Conservation (phyloP, 306 rosid species). For the Cucumis melo region DNA sequence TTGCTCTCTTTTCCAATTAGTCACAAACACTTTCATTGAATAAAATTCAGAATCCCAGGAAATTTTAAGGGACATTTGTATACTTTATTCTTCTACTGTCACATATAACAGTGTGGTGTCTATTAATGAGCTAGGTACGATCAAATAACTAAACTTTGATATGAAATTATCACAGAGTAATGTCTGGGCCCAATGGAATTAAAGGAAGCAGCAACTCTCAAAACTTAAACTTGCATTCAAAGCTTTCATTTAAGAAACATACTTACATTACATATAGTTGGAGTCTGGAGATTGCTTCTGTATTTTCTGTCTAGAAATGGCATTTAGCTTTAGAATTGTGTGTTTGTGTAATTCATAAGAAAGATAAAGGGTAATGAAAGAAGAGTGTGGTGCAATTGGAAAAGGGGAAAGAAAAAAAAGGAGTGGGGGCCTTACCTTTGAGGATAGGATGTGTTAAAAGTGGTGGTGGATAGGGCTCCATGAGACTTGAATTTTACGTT, state of each 20-base stretch:
- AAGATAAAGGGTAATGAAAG: neutral
- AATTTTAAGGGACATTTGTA: neutral
- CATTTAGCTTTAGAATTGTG: neutral
- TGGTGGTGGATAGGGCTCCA: conserved; percentile 16
- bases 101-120: neutral
- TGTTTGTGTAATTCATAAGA: conserved; percentile 2
- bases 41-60: neutral
- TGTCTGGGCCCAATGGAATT: neutral
- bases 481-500: conserved; percentile 48
- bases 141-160: neutral
- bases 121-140: neutral
- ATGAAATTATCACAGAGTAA: neutral
- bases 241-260: neutral
- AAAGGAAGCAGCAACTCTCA: neutral
- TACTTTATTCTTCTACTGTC: neutral
- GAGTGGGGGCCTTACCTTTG: neutral
- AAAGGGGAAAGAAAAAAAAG: neutral
- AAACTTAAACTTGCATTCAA: neutral
- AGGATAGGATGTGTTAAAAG: neutral
- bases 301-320: neutral
- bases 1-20: neutral
- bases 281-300: neutral
- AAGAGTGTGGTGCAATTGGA: neutral
- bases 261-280: neutral
- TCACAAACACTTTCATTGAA: neutral